Base-by-base conservation (phyloP, 176 grass and related monocot species). In the Aegilops umbellulata region DNA sequence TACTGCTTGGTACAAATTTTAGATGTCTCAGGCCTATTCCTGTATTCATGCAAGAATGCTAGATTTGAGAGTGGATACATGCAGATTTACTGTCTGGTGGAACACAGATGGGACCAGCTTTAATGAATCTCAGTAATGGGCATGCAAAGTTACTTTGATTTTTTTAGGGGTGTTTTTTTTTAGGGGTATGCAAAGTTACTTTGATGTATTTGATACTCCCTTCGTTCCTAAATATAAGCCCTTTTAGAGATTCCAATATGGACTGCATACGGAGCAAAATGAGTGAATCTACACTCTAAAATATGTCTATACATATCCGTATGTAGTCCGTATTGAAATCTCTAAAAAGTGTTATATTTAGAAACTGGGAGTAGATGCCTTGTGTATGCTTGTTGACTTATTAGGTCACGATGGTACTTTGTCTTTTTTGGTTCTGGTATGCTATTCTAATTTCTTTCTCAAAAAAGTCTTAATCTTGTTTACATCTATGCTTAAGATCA, bases 371-470 rank as follows among this genome's bases (percentile, higher is more conserved):
- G 41, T 11, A 24, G 17, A 32, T 46, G 42, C 10, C 22, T 27
- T 66, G 38, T 29, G 16, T 34, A 32, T 69, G 32, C 15, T 39
- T 38, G 23, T 82, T 30, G 24, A 44, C 9, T 64, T 80, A 3
- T 65, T 80, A 30, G 41, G 34, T 51, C 13, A 78, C 36, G 64
- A 16, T 25, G 16, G 8, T 75, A 75, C 25, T 58, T 84, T 26
- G 23, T 66, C 2, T 73, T 79, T 79, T 80, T 68, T 22, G 53
- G 35, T 60, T 86, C 46, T 42, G 62, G 8, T 76, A 69, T 62
- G 49, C 79, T 17, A 46, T 63, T 74, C 7, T 22, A 65, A 47
- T 60, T 74, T 12, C 60, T 32, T 81, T 29, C 29, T 30, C 1
- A 80, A 63, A 46, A 25, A 30, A 44, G 19, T 32, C 19, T 19